A percentile compares a stretch with the other conserved stretches of the same genome.
Conservation (phyloP, 495 filamentous ascomycete species). For the Daldinia caldariorum region DNA sequence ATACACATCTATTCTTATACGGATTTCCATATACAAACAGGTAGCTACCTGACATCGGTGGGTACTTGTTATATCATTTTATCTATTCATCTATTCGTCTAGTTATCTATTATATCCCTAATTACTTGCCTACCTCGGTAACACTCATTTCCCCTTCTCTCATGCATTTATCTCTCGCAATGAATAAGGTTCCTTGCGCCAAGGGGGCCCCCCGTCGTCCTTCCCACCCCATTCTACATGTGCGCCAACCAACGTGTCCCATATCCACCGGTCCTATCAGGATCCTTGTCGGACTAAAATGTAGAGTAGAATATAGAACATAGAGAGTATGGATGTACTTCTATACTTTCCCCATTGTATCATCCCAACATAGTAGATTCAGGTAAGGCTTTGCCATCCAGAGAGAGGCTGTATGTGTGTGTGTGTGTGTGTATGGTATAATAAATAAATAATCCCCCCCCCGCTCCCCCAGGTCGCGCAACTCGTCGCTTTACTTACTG, state of each 20-base stretch:
- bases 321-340: constrained; percentile 1
- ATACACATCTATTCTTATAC: neutral
- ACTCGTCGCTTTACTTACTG: constrained; percentile 24
- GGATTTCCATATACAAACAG: too few species aligned
- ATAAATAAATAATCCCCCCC: constrained; percentile 41
- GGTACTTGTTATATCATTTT: too few species aligned
- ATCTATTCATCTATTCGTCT: neutral
- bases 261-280: constrained; percentile 33
- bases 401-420: too few species aligned
- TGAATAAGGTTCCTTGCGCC: neutral
- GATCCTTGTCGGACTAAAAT: constrained; percentile 25
- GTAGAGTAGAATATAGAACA: neutral
- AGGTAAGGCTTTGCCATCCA: too few species aligned
- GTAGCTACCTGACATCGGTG: too few species aligned
- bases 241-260: constrained; percentile 6
- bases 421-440: constrained; percentile 3
- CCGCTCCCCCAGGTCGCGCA: constrained; percentile 6
- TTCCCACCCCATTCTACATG: neutral
- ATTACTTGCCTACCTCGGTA: constrained; percentile 9
- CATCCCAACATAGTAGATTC: too few species aligned
- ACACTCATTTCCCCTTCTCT: neutral
- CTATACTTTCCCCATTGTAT: neutral
- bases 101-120: neutral
- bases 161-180: constrained; percentile 2
- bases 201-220: neutral